Conservation (phyloP, 163 green algal species). For the Prototheca cutis region DNA sequence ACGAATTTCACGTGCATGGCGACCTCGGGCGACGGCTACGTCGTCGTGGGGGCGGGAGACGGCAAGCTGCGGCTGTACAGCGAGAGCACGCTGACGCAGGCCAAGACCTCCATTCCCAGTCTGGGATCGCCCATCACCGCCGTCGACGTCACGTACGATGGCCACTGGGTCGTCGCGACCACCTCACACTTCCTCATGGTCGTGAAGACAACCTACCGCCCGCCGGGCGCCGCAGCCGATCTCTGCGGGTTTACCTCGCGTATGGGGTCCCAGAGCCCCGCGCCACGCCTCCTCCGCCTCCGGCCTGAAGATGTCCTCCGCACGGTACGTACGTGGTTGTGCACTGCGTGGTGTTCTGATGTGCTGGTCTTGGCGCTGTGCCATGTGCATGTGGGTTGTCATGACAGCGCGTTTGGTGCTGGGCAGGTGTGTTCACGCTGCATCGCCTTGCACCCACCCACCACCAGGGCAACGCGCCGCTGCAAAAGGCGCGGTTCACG, state of each 20-base stretch:
- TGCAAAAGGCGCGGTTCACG: conserved; percentile 69
- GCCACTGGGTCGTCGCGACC: conserved; percentile 85
- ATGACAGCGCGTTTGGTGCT: too few relatives aligned
- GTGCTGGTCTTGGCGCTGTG: too few relatives aligned
- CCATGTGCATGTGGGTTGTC: too few relatives aligned
- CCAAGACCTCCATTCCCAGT: conserved; percentile 71
- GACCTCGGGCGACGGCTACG: conserved; percentile 78
- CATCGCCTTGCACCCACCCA: neutral
- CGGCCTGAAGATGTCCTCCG: conserved; percentile 59
- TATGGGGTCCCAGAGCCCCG: conserved; percentile 57
- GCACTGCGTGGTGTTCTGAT: too few relatives aligned
- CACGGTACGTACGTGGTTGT: too few relatives aligned
- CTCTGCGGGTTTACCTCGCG: conserved; percentile 64
- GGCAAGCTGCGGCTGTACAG: conserved; percentile 83
- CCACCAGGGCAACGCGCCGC: conserved; percentile 13
- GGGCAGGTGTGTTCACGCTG: neutral
- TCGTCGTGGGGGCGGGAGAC: conserved; percentile 80
- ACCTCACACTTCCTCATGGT: conserved; percentile 89
- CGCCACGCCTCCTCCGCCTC: conserved; percentile 78
- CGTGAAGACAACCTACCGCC: conserved; percentile 60
- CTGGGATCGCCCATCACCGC: conserved; percentile 74
- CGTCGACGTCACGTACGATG: conserved; percentile 91
- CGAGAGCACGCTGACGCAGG: conserved; percentile 51
- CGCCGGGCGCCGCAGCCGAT: conserved; percentile 35
- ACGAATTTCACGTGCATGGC: conserved; percentile 93